Percentiles rank a stretch among this genome's conserved stretches.
Conservation (phyloP, 208 protist species). For the Leishmania lainsoni region DNA sequence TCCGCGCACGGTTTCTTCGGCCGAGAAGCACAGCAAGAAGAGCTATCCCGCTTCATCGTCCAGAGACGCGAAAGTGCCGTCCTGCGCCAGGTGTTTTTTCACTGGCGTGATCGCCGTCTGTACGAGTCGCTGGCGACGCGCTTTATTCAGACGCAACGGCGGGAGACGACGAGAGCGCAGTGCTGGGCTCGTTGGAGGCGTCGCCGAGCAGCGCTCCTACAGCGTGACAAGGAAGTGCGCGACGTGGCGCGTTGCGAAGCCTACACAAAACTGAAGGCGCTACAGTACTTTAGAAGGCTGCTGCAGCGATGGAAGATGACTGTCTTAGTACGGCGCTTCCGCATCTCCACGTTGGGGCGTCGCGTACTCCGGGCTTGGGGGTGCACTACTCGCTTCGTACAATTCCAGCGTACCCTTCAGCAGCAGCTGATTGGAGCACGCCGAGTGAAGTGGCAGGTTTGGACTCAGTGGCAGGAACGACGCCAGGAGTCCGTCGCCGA, state of each 20-base stretch:
- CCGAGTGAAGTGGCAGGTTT: constrained; percentile 9
- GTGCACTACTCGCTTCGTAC: constrained; percentile 1
- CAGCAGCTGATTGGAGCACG: constrained; percentile 11
- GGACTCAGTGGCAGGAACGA: constrained; percentile 20
- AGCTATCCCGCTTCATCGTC: neutral
- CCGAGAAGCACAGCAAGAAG: neutral
- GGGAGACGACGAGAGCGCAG: constrained; percentile 4
- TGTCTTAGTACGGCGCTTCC: constrained; percentile 16
- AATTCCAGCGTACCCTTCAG: constrained; percentile 7
- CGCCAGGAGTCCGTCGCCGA: constrained; percentile 10
- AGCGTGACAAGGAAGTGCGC: constrained; percentile 11
- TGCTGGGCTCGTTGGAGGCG: constrained; percentile 36
- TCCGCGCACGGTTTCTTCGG: neutral
- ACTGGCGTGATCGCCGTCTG: constrained; percentile 47
- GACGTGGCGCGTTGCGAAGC: constrained; percentile 30
- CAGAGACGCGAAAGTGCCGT: neutral
- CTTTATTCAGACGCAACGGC: constrained; percentile 17
- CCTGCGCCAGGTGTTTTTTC: constrained; percentile 14
- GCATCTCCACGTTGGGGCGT: constrained; percentile 12
- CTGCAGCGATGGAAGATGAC: constrained; percentile 27
- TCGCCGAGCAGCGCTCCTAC: neutral
- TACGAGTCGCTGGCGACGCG: constrained; percentile 33
- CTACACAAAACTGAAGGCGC: constrained; percentile 30
- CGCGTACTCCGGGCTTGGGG: constrained; percentile 21
- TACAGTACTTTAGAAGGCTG: constrained; percentile 15